Evolutionary conservation across 495 filamentous ascomycete genomes (phyloP).

Genomic region (Hypoxylon fuscum): DNA sequence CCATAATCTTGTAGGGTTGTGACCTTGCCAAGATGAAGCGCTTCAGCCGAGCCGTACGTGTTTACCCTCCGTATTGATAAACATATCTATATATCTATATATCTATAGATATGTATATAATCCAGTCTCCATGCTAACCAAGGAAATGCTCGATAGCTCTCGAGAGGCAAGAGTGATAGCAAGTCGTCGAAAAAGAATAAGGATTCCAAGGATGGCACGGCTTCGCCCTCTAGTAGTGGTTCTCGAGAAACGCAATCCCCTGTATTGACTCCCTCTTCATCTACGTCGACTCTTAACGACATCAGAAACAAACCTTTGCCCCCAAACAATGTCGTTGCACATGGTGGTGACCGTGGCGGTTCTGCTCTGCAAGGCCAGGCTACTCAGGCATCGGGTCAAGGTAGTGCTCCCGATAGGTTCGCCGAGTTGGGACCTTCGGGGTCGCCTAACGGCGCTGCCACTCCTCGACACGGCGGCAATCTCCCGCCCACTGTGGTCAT

Average conservation of each 20-base stretch:
- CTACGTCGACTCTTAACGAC: conserved; percentile 86
- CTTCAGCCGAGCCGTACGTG: conserved; percentile 97
- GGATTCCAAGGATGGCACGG: conserved; percentile 76
- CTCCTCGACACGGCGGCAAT: conserved; percentile 69
- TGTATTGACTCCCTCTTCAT: conserved; percentile 77
- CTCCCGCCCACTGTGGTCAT: conserved; percentile 92
- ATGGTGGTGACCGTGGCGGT: conserved; percentile 55
- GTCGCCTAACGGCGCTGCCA: conserved; percentile 68
- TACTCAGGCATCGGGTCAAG: conserved; percentile 36
- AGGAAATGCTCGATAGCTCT: conserved; percentile 75
- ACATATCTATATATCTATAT: too few relatives aligned
- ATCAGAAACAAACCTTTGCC: conserved; percentile 82
- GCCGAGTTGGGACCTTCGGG: conserved; percentile 48
- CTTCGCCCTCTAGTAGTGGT: conserved; percentile 73
- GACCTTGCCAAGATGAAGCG: conserved; percentile 84
- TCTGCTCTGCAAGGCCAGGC: conserved; percentile 55
- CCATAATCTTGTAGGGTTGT: conserved; percentile 48
- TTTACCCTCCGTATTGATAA: conserved; percentile 41
- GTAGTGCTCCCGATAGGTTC: conserved; percentile 56
- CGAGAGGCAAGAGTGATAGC: conserved; percentile 89
- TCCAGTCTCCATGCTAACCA: too few relatives aligned
- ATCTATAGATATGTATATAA: too few relatives aligned
- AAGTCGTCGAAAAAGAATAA: conserved; percentile 97
- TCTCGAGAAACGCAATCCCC: conserved; percentile 67
- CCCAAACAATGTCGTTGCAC: conserved; percentile 68